These are phyloP conservation scores for Trichosanthes cucumerina DNA, from an alignment of 306 rosid species.

Conservation along the genomic window DNA sequence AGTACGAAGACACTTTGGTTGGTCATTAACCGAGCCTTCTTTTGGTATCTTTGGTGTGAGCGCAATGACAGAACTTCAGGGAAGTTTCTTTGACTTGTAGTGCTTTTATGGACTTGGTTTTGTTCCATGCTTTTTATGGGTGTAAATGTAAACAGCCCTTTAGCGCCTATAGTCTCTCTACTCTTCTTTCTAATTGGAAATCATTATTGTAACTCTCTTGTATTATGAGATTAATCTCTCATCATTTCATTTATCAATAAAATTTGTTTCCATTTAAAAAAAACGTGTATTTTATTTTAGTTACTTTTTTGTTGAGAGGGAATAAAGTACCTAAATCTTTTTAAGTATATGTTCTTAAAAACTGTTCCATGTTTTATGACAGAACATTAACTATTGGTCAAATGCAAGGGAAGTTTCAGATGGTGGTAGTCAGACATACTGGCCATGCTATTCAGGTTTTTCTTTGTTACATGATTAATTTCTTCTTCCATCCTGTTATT, in stretches of 20 bases:
- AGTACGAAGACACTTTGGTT: not conserved
- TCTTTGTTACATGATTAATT: not conserved
- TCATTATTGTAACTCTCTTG: not conserved
- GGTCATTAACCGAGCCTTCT: not conserved
- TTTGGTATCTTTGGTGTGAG: not conserved
- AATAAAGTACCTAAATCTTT: not conserved
- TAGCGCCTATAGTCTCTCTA: not conserved
- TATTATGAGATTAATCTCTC: too few species aligned
- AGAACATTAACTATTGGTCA: slow-evolving; percentile 96
- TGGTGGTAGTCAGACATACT: slow-evolving; percentile 72
- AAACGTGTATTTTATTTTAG: not conserved
- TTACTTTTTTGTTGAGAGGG: not conserved
- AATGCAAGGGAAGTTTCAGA: slow-evolving; percentile 99
- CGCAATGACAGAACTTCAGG: not conserved
- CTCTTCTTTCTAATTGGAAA: not conserved
- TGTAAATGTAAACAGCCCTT: not conserved
- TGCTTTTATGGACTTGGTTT: too few species aligned
- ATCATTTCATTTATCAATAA: too few species aligned
- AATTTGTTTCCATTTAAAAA: too few species aligned
- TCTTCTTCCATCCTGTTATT: not conserved
- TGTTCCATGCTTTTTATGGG: not conserved
- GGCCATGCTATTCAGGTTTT: slow-evolving; percentile 96
- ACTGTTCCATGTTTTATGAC: slow-evolving; percentile 17
- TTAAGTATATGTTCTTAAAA: not conserved
- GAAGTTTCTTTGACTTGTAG: not conserved